A percentile compares a stretch with the other conserved stretches of the same genome.
phyloP scores from a whole-genome alignment of 441 rosid genomes.

The Rhodomyrtus psidioides region DNA sequence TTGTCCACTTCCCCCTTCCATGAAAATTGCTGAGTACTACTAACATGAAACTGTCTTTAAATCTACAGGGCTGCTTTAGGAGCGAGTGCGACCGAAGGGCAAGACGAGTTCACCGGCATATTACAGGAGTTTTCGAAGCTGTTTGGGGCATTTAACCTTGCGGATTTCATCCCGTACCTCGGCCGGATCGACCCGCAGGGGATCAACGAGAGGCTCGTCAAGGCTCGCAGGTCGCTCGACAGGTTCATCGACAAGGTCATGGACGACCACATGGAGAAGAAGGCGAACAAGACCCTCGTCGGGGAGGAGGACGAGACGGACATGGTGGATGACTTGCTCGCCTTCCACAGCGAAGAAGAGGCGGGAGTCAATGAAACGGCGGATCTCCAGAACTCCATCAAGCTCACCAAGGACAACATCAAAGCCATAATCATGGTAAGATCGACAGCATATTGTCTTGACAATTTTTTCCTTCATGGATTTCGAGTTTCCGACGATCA shows the following conservation, averaged over 20 bases:
- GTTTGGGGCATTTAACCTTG: constrained; percentile 88
- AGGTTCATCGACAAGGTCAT: constrained; percentile 68
- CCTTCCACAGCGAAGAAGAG: constrained; percentile 75
- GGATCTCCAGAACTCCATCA: constrained; percentile 58
- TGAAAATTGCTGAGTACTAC: not conserved
- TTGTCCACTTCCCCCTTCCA: not conserved
- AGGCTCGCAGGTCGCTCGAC: constrained; percentile 64
- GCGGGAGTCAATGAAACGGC: constrained; percentile 45
- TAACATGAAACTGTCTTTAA: not conserved
- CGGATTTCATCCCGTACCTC: constrained; percentile 73
- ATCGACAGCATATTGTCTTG: not conserved
- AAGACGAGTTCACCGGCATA: constrained; percentile 67
- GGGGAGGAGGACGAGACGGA: constrained; percentile 45
- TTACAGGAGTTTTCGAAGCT: constrained; percentile 91
- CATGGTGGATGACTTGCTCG: constrained; percentile 88
- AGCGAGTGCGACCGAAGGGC: constrained; percentile 39
- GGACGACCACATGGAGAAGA: constrained; percentile 66
- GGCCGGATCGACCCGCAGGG: constrained; percentile 80
- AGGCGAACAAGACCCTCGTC: not conserved
- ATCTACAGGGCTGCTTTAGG: constrained; percentile 83
- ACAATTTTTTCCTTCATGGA: not conserved
- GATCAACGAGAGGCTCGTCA: constrained; percentile 34
- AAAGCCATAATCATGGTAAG: constrained; percentile 94
- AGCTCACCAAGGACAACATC: constrained; percentile 71
- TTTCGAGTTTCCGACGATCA: not conserved